These are phyloP conservation scores for Collybiopsis confluens DNA, from an alignment of 768 basidiomycete species.

Conservation along the genomic window DNA sequence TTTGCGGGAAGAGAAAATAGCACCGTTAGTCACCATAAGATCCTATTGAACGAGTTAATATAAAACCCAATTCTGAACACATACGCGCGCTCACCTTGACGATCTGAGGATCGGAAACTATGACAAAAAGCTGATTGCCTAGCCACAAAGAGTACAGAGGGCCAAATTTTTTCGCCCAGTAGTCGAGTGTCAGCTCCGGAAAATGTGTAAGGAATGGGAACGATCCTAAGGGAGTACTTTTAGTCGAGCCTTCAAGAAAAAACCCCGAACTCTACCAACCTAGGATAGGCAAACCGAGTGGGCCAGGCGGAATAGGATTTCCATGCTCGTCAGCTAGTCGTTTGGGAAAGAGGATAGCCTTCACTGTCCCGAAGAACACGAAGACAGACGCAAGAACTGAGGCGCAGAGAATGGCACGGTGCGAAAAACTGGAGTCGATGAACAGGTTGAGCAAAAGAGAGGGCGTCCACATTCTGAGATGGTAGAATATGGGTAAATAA, in stretches of 20 bases:
- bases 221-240: not conserved
- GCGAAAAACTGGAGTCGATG: not conserved
- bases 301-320: not conserved
- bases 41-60: constrained; percentile 12
- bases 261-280: no score
- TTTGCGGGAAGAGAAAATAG: constrained; percentile 29
- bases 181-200: constrained; percentile 27
- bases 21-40: constrained; percentile 30
- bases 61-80: no score
- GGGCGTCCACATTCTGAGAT: not conserved
- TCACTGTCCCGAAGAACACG: not conserved
- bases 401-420: not conserved
- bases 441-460: not conserved
- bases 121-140: constrained; percentile 33
- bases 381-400: not conserved
- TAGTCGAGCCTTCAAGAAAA: no score
- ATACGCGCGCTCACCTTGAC: constrained; percentile 11
- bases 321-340: not conserved
- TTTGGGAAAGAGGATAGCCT: not conserved
- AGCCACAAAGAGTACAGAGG: constrained; percentile 32
- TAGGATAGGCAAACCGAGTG: not conserved
- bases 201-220: constrained; percentile 26
- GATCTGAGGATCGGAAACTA: constrained; percentile 29
- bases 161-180: constrained; percentile 30
- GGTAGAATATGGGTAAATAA: no score